phyloP scores from a whole-genome alignment of 352 stramenopile genomes.

The Globisporangium megalacanthum region DNA sequence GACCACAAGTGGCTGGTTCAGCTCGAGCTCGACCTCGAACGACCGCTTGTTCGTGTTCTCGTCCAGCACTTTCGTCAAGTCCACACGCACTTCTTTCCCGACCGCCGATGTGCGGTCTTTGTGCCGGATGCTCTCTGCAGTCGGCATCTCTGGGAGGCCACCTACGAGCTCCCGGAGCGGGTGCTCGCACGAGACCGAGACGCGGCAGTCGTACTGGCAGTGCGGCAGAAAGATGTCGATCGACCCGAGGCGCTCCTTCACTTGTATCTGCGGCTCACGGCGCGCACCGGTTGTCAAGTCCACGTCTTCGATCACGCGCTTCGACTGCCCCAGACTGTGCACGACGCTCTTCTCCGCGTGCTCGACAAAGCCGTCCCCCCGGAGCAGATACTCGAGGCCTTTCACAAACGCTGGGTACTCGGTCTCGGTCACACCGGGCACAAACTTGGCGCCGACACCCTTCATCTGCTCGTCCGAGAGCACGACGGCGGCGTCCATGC shows the following conservation, averaged over 20 bases:
- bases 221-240: constrained; percentile 86
- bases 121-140: constrained; percentile 66
- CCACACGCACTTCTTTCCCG: constrained; percentile 69
- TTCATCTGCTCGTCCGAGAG: constrained; percentile 77
- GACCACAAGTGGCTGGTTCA: constrained; percentile 57
- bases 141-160: constrained; percentile 53
- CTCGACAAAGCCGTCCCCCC: constrained; percentile 62
- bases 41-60: constrained; percentile 62
- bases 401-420: constrained; percentile 71
- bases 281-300: constrained; percentile 50
- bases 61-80: constrained; percentile 78
- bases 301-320: constrained; percentile 75
- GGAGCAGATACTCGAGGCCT: constrained; percentile 59
- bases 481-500: constrained; percentile 64
- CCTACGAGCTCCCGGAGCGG: constrained; percentile 47
- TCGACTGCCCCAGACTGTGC: constrained; percentile 69
- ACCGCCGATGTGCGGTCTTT: constrained; percentile 78
- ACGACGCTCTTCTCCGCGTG: constrained; percentile 78
- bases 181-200: constrained; percentile 83
- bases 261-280: constrained; percentile 48
- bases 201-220: constrained; percentile 79
- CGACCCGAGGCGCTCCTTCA: constrained; percentile 76
- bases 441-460: constrained; percentile 72
- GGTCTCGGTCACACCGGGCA: constrained; percentile 57
- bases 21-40: constrained; percentile 80